phyloP scores from a whole-genome alignment of 257 asterid genomes.

The Linderniella brevidens region DNA sequence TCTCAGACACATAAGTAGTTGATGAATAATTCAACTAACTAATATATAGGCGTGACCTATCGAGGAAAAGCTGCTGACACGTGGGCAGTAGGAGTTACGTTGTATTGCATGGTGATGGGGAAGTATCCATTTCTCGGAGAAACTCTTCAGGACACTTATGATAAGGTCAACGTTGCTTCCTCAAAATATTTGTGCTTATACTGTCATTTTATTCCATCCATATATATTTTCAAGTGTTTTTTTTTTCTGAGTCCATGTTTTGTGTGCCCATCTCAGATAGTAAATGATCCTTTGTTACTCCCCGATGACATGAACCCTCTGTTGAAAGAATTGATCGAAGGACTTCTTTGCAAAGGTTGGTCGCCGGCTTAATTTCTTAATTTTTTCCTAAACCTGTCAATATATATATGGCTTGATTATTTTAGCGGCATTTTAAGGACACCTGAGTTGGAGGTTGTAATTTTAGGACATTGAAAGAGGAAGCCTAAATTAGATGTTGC shows the following conservation, averaged over 20 bases:
- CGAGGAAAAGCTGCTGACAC: slow-evolving; percentile 68
- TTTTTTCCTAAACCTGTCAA: too few relatives aligned
- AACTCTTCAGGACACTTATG: slow-evolving; percentile 90
- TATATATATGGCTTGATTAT: too few relatives aligned
- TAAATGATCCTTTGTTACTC: slow-evolving; percentile 46
- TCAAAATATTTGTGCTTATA: neutral
- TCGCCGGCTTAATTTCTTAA: neutral
- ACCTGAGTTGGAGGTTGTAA: too few relatives aligned
- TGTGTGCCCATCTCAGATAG: slow-evolving; percentile 47
- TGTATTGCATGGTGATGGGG: slow-evolving; percentile 59
- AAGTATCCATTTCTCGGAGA: slow-evolving; percentile 87
- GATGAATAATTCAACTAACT: neutral
- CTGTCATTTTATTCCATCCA: neutral
- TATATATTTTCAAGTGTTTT: neutral
- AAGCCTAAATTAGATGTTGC: too few relatives aligned
- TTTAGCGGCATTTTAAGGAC: too few relatives aligned
- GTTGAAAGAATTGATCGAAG: slow-evolving; percentile 62
- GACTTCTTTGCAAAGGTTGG: slow-evolving; percentile 85
- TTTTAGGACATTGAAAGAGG: too few relatives aligned
- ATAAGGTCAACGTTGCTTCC: slow-evolving; percentile 31
- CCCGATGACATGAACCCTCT: slow-evolving; percentile 61
- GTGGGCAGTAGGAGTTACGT: slow-evolving; percentile 93
- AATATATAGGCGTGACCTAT: slow-evolving; percentile 37
- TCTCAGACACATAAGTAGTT: slow-evolving; percentile 1
- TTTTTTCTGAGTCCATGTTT: slow-evolving; percentile 10